Percentiles rank a stretch among this genome's conserved stretches.
Conservation (phyloP, 257 asterid species). For the Fraxinus cuspidata region DNA sequence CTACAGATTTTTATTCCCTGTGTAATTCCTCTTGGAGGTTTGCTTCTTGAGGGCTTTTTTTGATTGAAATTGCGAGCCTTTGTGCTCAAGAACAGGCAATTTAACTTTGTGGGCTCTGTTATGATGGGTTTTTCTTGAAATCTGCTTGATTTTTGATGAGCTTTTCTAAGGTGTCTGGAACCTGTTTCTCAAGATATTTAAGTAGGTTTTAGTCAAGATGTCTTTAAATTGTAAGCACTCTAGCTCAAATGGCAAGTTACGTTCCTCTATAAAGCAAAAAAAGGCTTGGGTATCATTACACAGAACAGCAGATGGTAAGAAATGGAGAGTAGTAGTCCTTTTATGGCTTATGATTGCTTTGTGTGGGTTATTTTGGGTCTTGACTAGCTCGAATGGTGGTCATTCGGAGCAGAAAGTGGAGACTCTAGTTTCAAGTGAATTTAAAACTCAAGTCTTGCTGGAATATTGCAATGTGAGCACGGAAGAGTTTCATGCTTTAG, state of each 20-base stretch:
- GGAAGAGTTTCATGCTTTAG: conserved; percentile 47
- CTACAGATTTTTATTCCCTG: conserved; percentile 39
- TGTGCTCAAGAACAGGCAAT: conserved; percentile 9
- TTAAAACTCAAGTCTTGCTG: conserved; percentile 30
- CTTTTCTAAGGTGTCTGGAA: conserved; percentile 31
- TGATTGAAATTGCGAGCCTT: background rate
- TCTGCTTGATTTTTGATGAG: conserved; percentile 34
- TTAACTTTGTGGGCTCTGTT: background rate
- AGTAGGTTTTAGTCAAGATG: conserved; percentile 52
- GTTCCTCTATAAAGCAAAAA: conserved; percentile 39
- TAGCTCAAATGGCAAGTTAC: conserved; percentile 38
- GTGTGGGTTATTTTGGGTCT: conserved; percentile 37
- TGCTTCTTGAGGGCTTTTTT: background rate
- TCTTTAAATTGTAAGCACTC: conserved; percentile 41
- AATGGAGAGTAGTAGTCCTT: conserved; percentile 38
- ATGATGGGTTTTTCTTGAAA: conserved; percentile 16
- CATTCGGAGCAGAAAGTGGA: conserved; percentile 32
- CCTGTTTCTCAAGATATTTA: conserved; percentile 38
- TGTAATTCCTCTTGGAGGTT: conserved; percentile 14
- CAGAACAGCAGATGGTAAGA: conserved; percentile 41
- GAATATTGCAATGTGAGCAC: conserved; percentile 53
- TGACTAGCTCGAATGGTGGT: conserved; percentile 28
- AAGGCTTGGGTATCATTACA: conserved; percentile 33
- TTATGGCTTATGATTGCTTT: conserved; percentile 38
- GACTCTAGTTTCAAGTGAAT: conserved; percentile 32